A percentile compares a stretch with the other conserved stretches of the same genome.
Evolutionary conservation across 192 early-diverging fungal species (phyloP).

Genomic region (Umbelopsis sp.): DNA sequence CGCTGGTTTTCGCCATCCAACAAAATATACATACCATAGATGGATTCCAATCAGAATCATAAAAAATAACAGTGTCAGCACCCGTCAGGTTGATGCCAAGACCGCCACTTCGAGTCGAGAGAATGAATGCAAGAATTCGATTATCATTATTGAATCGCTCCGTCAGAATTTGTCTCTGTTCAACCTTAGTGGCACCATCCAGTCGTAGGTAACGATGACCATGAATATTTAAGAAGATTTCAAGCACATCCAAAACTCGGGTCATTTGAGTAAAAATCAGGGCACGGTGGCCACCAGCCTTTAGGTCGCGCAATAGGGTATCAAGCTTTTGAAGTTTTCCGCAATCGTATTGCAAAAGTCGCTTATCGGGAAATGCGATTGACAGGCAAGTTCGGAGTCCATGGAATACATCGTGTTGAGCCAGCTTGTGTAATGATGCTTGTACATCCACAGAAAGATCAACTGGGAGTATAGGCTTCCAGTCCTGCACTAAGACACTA

Average conservation of each 20-base stretch:
- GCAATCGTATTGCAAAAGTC: constrained; percentile 83
- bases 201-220: constrained; percentile 63
- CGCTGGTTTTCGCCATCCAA: neutral
- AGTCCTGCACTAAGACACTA: constrained; percentile 39
- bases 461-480: neutral
- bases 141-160: constrained; percentile 63
- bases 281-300: constrained; percentile 61
- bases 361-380: constrained; percentile 84
- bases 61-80: constrained; percentile 82
- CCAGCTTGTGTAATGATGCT: constrained; percentile 18
- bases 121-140: constrained; percentile 57
- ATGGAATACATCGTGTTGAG: constrained; percentile 58
- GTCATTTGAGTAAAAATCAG: constrained; percentile 75
- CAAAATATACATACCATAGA: constrained; percentile 50
- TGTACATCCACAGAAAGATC: constrained; percentile 25
- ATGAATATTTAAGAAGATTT: constrained; percentile 70
- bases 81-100: constrained; percentile 78
- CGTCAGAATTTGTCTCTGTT: constrained; percentile 58
- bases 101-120: constrained; percentile 72
- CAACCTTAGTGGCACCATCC: constrained; percentile 63
- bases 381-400: constrained; percentile 60
- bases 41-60: constrained; percentile 80
- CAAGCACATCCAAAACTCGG: constrained; percentile 63
- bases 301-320: constrained; percentile 52
- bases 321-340: constrained; percentile 71